Evolutionary conservation across 2,329 filamentous ascomycete genomes (phyloP), one percentile per base, ranked within the genome.

Genomic region (Alternaria burnsii): DNA sequence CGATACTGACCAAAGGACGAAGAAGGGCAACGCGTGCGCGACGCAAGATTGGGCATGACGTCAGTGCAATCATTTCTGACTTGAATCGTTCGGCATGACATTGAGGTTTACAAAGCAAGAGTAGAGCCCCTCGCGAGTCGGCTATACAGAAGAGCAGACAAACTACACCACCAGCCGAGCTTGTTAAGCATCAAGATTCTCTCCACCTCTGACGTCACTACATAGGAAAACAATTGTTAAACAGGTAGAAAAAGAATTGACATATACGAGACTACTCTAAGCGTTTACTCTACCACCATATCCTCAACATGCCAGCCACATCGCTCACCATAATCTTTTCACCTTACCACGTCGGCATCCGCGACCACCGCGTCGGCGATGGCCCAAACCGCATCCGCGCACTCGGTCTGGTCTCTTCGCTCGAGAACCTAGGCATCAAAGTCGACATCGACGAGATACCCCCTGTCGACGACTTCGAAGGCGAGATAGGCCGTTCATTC

Each of bases 301-400:
- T 2, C 2, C 16, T 18, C 1, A 47, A 20, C 43, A 32, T 47
- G 44, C 28, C 26, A 2, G 26, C 44, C 5, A 1, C n/a, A 10
- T 47, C 26, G 26, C 28, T 47, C 44, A 47, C 44, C 28, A 32
- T 47, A 1, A 47, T 47, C 24, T 62, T 74, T 28, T 77, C 77
- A 0, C 80, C 79, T 0, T 82, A 81, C 68, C 80, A 82, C 52
- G 73, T 79, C 52, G 79, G 80, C 36, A 57, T 75, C 32, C 72
- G 69, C 40, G 68, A 80, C 54, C 72, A 76, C 46, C 74, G 76
- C 6, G 77, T 81, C 14, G 79, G 80, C 54, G 73, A 70, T n/a
- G 79, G 79, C 2, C 79, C 79, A 1, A 64, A 73, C 24, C 70
- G 70, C 20, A 71, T 81, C 14, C 68, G 69, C 22, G 18, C 32